Evolutionary conservation across 2,329 filamentous ascomycete species (phyloP), one percentile per base, ranked within the genome.

Genomic region (Penicillium sp.): DNA sequence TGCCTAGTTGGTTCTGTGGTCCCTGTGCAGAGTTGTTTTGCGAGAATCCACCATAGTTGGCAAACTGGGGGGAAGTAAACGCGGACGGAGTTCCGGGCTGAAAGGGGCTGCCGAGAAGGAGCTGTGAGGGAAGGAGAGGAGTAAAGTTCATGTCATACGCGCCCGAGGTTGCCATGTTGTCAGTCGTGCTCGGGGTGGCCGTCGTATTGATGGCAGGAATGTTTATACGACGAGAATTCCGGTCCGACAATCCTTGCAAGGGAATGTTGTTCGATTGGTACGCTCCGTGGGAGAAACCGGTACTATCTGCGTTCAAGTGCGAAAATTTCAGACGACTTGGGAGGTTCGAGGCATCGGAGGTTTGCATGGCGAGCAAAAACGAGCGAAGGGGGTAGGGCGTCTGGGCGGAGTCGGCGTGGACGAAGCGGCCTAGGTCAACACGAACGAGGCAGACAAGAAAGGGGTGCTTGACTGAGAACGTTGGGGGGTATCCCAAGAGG

Each of bases 111-210:
- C 95, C 95, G 55, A 98, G 90, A 29, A 99, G 88, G 70, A 99
- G 84, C 80, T 97, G 92, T 38, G 94, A 98, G 41, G 95, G 95
- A 44, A 99, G 87, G 68, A 99, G 86, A 67, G 95, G 94, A 11
- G 95, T 97, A 79, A 97, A 98, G 81, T 98, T 95, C 94, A 98
- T 97, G 75, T 98, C 95, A 75, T 93, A 96, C 48, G 87, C 92
- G 48, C 91, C 93, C 17, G 95, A 93, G 26, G 91, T 94, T 68
- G 90, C 85, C 87, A 97, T 88, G 67, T 96, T 93, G 71, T 85
- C 86, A 63, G 81, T 58, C 47, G 50, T 83, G 75, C 84, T 87
- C 72, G 86, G 84, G 65, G 83, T 81, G 66, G 87, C 83, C 73
- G 90, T 89, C 23, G 95, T 97, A 79, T 97, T 97, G 82, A 98